These are phyloP conservation scores for Sclerotinia borealis DNA, from an alignment of 2,329 filamentous ascomycete genomes.

Conservation along the genomic window DNA sequence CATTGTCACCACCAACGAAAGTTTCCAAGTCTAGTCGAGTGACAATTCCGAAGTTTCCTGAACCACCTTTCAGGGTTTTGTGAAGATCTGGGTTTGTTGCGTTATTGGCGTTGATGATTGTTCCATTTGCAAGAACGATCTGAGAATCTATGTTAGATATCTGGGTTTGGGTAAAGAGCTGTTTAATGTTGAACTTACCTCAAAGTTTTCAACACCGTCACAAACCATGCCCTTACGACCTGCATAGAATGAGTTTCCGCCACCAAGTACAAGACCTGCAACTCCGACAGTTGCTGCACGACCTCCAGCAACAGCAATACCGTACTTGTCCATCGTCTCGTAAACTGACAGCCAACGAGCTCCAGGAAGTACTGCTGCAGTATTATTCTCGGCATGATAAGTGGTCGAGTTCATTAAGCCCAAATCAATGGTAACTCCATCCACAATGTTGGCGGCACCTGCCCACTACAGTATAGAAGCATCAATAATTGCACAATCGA, in stretches of 20 bases:
- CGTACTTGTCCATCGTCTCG: background rate
- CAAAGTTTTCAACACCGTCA: constrained; percentile 18
- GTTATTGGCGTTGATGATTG: constrained; percentile 39
- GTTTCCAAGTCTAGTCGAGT: constrained; percentile 42
- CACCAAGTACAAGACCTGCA: constrained; percentile 21
- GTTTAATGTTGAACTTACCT: background rate
- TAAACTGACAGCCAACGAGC: constrained; percentile 31
- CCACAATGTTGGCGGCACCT: constrained; percentile 45
- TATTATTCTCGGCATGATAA: constrained; percentile 26
- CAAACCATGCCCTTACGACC: constrained; percentile 15
- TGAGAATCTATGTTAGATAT: background rate
- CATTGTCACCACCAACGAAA: constrained; percentile 12
- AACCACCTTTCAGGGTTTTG: constrained; percentile 48
- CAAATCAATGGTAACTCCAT: constrained; percentile 45
- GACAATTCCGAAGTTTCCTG: constrained; percentile 38
- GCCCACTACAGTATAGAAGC: constrained; percentile 24
- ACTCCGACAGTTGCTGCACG: constrained; percentile 17
- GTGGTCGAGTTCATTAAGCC: constrained; percentile 28
- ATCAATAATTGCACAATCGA: background rate
- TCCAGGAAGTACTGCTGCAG: constrained; percentile 34
- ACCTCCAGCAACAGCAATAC: constrained; percentile 15
- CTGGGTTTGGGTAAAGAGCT: background rate
- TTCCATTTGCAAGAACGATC: constrained; percentile 42
- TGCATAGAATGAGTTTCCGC: constrained; percentile 24
- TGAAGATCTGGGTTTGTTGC: constrained; percentile 43